A percentile compares a stretch with the other conserved stretches of the same genome.
phyloP scores from a whole-genome alignment of 2,329 filamentous ascomycete species.

The Sporothrix euskadiensis region DNA sequence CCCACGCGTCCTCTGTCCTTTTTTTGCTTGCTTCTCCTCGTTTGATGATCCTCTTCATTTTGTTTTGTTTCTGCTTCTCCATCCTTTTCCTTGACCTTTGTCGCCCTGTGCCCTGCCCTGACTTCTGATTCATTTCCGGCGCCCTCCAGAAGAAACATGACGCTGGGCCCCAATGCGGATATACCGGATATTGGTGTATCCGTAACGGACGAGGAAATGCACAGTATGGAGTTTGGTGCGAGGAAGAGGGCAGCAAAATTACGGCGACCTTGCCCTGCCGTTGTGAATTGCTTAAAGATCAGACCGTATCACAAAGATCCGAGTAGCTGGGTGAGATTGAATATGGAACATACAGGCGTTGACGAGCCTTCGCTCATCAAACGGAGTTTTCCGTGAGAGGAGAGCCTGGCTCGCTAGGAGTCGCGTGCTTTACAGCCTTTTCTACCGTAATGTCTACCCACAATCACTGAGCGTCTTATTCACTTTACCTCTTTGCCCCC shows the following conservation, averaged over 20 bases:
- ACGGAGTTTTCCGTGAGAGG: neutral
- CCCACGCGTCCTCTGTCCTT: neutral
- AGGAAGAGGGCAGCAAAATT: neutral
- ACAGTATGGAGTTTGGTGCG: neutral
- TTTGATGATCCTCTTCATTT: neutral
- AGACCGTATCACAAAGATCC: constrained; percentile 7
- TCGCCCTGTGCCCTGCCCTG: neutral
- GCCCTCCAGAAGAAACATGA: neutral
- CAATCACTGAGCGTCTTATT: neutral
- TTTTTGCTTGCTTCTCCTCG: neutral
- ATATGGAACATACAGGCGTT: neutral
- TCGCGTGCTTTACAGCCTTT: neutral
- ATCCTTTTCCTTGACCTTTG: neutral
- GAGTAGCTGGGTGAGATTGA: neutral
- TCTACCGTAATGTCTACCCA: neutral
- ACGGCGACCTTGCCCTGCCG: neutral
- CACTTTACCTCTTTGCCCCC: neutral
- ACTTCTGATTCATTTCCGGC: constrained; percentile 4
- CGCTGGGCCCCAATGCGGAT: neutral
- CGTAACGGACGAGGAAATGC: no score
- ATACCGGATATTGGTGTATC: neutral
- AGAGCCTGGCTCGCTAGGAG: neutral
- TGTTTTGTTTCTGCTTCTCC: neutral
- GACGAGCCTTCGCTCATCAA: neutral
- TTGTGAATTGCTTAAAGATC: neutral